These are phyloP conservation scores for Aspergillus luchuensis DNA, from an alignment of 2,329 filamentous ascomycete species.

Conservation along the genomic window DNA sequence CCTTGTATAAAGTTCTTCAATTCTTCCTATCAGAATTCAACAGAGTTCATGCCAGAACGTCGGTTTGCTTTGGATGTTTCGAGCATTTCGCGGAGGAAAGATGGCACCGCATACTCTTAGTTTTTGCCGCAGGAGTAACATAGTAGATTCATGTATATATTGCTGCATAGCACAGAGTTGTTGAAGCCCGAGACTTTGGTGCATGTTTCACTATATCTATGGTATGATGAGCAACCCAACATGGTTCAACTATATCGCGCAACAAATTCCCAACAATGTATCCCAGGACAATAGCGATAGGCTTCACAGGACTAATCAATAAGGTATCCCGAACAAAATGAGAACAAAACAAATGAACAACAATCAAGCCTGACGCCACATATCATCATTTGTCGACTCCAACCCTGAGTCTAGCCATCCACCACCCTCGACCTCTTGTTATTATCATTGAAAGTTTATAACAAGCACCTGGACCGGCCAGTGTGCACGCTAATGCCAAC, in stretches of 20 bases:
- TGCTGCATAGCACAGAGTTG: no score
- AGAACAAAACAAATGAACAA: neutral
- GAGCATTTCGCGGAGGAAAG: no score
- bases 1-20: slow-evolving; percentile 18
- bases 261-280: neutral
- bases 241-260: neutral
- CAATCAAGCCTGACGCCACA: neutral
- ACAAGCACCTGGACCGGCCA: no score
- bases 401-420: neutral
- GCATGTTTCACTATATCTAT: neutral
- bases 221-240: neutral
- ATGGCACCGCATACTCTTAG: no score
- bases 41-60: neutral
- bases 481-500: no score
- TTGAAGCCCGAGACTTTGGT: neutral
- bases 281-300: neutral
- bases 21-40: neutral
- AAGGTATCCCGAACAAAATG: neutral
- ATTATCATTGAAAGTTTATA: no score
- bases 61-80: neutral
- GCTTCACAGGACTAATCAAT: neutral
- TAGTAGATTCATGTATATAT: no score
- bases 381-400: neutral
- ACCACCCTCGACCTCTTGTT: neutral
- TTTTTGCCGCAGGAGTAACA: no score